Conservation (phyloP, 441 rosid species). For the Raphanus hybrid region DNA sequence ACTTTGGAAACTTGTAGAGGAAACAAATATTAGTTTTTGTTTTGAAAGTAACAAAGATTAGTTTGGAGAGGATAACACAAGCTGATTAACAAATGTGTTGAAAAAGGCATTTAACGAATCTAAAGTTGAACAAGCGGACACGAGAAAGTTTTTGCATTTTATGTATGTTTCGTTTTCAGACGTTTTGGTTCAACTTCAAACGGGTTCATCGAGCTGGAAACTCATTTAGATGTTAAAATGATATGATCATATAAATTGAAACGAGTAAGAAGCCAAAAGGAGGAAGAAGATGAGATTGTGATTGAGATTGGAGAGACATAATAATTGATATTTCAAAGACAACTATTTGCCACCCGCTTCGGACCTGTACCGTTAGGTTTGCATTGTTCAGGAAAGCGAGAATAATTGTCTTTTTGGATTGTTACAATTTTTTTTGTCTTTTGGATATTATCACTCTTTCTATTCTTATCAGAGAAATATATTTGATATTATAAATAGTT, state of each 20-base stretch:
- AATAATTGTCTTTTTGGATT: slow-evolving; percentile 26
- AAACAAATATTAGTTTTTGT: too few species aligned
- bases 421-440: too few species aligned
- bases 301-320: slow-evolving; percentile 19
- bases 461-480: too few species aligned
- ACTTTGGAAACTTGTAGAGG: too few species aligned
- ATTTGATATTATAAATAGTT: too few species aligned
- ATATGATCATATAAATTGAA: background rate
- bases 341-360: slow-evolving; percentile 40
- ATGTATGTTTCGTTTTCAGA: slow-evolving; percentile 23
- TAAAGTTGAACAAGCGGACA: slow-evolving; percentile 24
- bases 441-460: too few species aligned
- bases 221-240: background rate
- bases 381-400: slow-evolving; percentile 27
- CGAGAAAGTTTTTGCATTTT: background rate
- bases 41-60: too few species aligned
- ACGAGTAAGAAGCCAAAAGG: slow-evolving; percentile 21
- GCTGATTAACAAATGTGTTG: slow-evolving; percentile 9
- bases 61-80: background rate
- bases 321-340: slow-evolving; percentile 20
- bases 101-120: background rate
- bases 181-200: slow-evolving; percentile 26
- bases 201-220: slow-evolving; percentile 28
- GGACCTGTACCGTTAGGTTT: slow-evolving; percentile 36
- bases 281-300: slow-evolving; percentile 16